Conservation (phyloP, 768 basidiomycete genomes). For the Suillus americanus region DNA sequence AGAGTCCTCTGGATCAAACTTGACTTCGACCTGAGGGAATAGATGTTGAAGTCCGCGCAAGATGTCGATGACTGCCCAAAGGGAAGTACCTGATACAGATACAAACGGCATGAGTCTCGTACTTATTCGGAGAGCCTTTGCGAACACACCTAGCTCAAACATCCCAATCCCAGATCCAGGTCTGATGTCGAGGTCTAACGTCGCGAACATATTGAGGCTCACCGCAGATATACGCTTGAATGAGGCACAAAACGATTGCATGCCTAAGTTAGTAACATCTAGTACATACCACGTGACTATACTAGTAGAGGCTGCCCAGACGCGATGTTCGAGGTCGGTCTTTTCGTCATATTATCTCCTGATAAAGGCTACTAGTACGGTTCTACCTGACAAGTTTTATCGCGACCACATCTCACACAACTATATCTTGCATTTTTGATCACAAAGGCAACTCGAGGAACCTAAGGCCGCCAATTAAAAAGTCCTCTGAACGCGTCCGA, state of each 20-base stretch:
- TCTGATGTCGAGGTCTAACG: slow-evolving; percentile 71
- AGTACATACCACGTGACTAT: background rate
- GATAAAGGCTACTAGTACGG: background rate
- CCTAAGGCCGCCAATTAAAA: background rate
- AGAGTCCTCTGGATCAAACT: slow-evolving; percentile 74
- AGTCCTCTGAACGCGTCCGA: background rate
- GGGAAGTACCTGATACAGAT: slow-evolving; percentile 55
- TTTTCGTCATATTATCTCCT: background rate
- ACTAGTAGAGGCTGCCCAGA: background rate
- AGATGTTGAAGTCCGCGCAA: slow-evolving; percentile 63
- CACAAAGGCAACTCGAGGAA: background rate
- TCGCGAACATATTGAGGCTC: slow-evolving; percentile 52
- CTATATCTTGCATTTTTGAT: background rate
- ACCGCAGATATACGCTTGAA: background rate
- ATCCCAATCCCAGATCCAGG: slow-evolving; percentile 76
- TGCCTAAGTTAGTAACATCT: too few relatives aligned
- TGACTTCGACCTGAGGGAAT: slow-evolving; percentile 82
- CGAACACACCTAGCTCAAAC: slow-evolving; percentile 65
- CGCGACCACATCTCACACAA: background rate
- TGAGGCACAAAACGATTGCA: slow-evolving; percentile 11
- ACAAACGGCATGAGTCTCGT: background rate
- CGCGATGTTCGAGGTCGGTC: background rate
- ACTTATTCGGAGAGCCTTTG: background rate
- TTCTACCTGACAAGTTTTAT: background rate
- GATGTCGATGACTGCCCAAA: slow-evolving; percentile 75